Evolutionary conservation across 345 rosid species (phyloP).

Genomic region (Salix dunnii): DNA sequence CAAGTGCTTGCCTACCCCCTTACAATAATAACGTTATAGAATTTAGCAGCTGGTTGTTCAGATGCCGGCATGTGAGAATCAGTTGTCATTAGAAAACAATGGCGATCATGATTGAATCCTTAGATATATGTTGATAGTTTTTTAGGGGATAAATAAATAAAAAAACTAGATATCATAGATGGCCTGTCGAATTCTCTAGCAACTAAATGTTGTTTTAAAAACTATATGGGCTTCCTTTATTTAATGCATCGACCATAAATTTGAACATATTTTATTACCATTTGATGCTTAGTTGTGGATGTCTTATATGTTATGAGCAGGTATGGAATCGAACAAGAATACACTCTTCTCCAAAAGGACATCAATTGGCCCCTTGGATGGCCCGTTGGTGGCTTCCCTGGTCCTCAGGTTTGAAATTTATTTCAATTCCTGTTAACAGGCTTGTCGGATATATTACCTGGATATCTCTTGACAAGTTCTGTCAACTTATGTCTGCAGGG

Average conservation of each 20-base stretch:
- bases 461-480: background rate
- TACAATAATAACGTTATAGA: background rate
- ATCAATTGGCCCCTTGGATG: conserved; percentile 67
- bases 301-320: conserved; percentile 20
- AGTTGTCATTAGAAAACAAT: background rate
- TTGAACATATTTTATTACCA: background rate
- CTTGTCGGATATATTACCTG: background rate
- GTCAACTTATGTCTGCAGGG: conserved; percentile 37
- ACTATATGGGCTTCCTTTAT: too few species aligned
- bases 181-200: background rate
- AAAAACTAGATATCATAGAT: too few species aligned
- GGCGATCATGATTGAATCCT: background rate
- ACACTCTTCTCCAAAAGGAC: conserved; percentile 65
- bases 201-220: background rate
- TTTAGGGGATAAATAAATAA: too few species aligned
- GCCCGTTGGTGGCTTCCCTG: conserved; percentile 76
- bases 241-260: background rate
- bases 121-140: too few species aligned
- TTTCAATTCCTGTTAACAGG: background rate
- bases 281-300: background rate
- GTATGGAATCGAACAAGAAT: conserved; percentile 84
- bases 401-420: conserved; percentile 52
- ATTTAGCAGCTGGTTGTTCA: background rate
- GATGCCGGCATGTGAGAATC: background rate
- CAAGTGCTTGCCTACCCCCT: background rate